Evolutionary conservation across 176 grass and related monocot genomes (phyloP), one percentile per base, ranked within the genome.

Genomic region (Triticum timopheevii): DNA sequence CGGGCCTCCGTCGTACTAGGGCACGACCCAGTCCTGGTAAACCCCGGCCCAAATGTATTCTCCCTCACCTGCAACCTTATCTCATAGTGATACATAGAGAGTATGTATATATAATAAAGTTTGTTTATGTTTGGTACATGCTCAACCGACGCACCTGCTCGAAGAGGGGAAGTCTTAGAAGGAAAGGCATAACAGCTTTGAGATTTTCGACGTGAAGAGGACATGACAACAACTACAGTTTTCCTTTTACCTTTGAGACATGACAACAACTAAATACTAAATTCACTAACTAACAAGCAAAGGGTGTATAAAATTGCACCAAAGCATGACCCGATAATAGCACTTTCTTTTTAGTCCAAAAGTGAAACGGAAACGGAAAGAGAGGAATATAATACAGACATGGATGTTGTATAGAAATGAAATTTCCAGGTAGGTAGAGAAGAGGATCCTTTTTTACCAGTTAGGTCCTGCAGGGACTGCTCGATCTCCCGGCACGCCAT

Each of bases 401-500:
- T 74, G 50, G 5, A 58, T 59, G 5, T 0, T 7, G 50, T 19
- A 42, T 44, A 22, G 19, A 59, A 59, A 59, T 59, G 54, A 59
- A 59, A 3, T 59, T 20, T 59, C 7, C 54, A 59, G 54, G 19
- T 22, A 59, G 54, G 54, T 22, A 4, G 12, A 0, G 45, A 28
- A 22, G 39, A 27, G 20, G 8, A 7, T 25, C 16, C 4, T 5
- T 10, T 10, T 7, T 84, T 92, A 99, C 97, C 97, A 22, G 97
- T 99, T 19, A 99, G 84, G 85, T 97, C 97, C 76, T 99, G 97
- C 45, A 99, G 81, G 8, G 97, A 92, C 65, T 99, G 97, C 87
- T 99, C 97, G 89, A 99, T 99, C 87, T 99, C 97, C 17, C 97
- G 92, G 94, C 97, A 99, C 52, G 97, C 94, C 87, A 99, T 93